These are phyloP conservation scores for Hansfordia pulvinata DNA, from an alignment of 2,329 filamentous ascomycete genomes.

Conservation along the genomic window DNA sequence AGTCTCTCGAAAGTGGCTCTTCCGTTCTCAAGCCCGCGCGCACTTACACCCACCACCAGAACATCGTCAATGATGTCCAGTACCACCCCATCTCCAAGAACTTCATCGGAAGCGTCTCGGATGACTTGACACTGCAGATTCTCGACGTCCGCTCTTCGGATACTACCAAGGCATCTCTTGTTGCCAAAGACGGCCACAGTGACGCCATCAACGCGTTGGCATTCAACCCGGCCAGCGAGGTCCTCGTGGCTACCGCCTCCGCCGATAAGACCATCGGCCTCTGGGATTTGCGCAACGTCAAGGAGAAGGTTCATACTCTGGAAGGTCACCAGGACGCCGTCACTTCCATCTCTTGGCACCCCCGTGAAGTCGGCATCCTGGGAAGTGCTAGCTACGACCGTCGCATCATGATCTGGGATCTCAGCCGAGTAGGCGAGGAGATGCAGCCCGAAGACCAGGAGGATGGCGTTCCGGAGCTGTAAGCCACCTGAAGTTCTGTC, in stretches of 20 bases:
- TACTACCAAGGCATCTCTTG: conserved; percentile 53
- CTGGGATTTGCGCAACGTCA: conserved; percentile 89
- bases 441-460: conserved; percentile 90
- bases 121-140: conserved; percentile 87
- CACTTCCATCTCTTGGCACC: conserved; percentile 90
- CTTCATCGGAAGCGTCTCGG: conserved; percentile 85
- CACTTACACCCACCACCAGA: conserved; percentile 75
- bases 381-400: conserved; percentile 89
- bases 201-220: conserved; percentile 94
- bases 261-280: conserved; percentile 90
- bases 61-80: conserved; percentile 94
- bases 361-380: conserved; percentile 74
- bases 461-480: conserved; percentile 90
- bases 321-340: conserved; percentile 83
- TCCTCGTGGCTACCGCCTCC: conserved; percentile 81
- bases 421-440: conserved; percentile 83
- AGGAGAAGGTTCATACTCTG: conserved; percentile 77
- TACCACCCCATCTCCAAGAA: conserved; percentile 78
- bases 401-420: conserved; percentile 91
- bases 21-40: conserved; percentile 57
- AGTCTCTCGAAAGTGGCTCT: conserved; percentile 55
- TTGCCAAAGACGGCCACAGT: conserved; percentile 61
- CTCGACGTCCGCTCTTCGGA: conserved; percentile 66
- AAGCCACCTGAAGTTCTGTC: conserved; percentile 23
- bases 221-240: conserved; percentile 88